Evolutionary conservation across 2,329 filamentous ascomycete genomes (phyloP).

Genomic region (Ascochyta koolunga): DNA sequence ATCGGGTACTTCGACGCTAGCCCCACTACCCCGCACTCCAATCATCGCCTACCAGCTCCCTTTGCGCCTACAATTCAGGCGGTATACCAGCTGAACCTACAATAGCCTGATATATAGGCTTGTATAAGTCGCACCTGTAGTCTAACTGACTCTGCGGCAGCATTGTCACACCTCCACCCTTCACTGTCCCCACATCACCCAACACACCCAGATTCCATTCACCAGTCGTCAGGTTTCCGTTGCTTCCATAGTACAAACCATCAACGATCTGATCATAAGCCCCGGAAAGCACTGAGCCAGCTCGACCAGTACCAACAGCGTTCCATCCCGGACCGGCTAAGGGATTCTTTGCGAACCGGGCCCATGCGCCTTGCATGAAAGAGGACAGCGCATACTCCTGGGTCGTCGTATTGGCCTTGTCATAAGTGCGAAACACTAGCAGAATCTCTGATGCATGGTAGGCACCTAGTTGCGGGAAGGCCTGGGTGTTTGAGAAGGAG

Average conservation of each 20-base stretch:
- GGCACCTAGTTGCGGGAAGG: conserved; percentile 18
- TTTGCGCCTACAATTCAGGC: background rate
- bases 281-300: conserved; percentile 19
- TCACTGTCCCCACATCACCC: conserved; percentile 25
- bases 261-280: conserved; percentile 16
- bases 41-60: background rate
- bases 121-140: conserved; percentile 21
- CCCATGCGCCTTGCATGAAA: conserved; percentile 34
- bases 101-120: conserved; percentile 22
- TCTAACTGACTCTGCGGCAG: conserved; percentile 24
- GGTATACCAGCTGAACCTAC: conserved; percentile 22
- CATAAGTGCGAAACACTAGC: conserved; percentile 33
- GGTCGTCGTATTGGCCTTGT: conserved; percentile 21
- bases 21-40: conserved; percentile 16
- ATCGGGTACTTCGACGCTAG: background rate
- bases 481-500: conserved; percentile 32
- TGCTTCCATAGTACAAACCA: conserved; percentile 10
- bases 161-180: conserved; percentile 24
- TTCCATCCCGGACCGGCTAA: conserved; percentile 34
- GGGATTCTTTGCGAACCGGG: conserved; percentile 37
- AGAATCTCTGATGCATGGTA: conserved; percentile 35
- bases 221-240: conserved; percentile 10
- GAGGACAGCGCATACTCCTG: conserved; percentile 26
- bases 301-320: conserved; percentile 22
- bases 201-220: conserved; percentile 27